Conservation (phyloP, 768 basidiomycete genomes). For the Phanerochaete carnosa region DNA sequence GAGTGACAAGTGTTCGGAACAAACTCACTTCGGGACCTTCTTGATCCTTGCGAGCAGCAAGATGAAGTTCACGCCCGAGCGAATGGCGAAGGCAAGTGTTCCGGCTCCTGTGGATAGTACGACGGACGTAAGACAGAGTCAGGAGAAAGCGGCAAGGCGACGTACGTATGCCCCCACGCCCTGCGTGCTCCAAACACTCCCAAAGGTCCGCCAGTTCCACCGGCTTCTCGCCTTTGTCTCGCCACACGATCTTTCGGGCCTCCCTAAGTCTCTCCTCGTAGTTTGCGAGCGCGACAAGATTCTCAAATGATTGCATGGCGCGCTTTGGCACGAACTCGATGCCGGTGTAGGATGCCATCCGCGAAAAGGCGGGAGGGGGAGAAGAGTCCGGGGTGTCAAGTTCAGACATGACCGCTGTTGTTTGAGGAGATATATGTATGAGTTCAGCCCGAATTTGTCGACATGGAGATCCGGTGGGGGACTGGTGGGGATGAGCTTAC, state of each 20-base stretch:
- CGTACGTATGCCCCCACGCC: slow-evolving; percentile 69
- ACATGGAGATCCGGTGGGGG: background rate
- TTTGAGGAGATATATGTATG: background rate
- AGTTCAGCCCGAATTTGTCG: background rate
- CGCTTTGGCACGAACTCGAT: slow-evolving; percentile 51
- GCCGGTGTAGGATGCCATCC: slow-evolving; percentile 30
- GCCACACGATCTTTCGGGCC: slow-evolving; percentile 80
- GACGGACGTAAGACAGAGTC: background rate
- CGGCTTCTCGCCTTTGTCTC: slow-evolving; percentile 74
- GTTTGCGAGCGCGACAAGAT: slow-evolving; percentile 80
- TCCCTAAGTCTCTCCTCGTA: slow-evolving; percentile 71
- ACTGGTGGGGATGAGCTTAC: background rate
- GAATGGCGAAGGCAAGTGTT: slow-evolving; percentile 73
- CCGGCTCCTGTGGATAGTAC: slow-evolving; percentile 60
- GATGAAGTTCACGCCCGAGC: slow-evolving; percentile 81
- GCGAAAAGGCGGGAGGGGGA: slow-evolving; percentile 10
- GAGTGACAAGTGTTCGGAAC: background rate
- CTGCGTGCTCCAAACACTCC: slow-evolving; percentile 70
- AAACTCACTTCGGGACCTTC: slow-evolving; percentile 57
- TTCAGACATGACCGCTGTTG: background rate
- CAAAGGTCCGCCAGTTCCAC: slow-evolving; percentile 59
- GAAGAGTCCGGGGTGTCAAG: background rate
- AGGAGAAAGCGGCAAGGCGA: slow-evolving; percentile 18
- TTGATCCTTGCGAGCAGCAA: slow-evolving; percentile 73
- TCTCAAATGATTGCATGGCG: slow-evolving; percentile 77